Evolutionary conservation across 2,329 filamentous ascomycete species (phyloP).

Genomic region (Dothistroma septosporum): DNA sequence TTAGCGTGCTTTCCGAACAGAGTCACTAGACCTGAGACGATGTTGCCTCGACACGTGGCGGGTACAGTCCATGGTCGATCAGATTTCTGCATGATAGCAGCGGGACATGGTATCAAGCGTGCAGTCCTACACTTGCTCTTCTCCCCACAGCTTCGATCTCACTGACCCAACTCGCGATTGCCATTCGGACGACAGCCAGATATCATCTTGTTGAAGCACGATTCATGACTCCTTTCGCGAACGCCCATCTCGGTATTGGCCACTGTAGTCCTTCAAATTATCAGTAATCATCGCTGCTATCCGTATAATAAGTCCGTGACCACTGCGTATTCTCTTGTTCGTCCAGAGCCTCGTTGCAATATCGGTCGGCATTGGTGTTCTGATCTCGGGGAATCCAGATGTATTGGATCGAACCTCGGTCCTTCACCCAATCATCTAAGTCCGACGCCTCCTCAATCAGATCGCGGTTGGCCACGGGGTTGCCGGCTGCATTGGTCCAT

Average conservation of each 20-base stretch:
- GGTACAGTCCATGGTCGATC: no score
- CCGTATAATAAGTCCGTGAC: no score
- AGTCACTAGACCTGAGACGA: no score
- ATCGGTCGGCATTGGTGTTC: conserved; percentile 5
- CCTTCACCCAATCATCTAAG: conserved; percentile 1
- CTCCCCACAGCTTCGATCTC: no score
- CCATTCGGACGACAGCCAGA: background rate
- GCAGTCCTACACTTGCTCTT: no score
- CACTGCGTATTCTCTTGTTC: background rate
- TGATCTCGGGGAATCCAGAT: conserved; percentile 7
- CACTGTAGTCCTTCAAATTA: background rate
- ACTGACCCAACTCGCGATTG: no score
- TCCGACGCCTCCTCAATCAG: conserved; percentile 8
- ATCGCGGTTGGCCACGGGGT: conserved; percentile 8
- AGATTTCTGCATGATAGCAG: no score
- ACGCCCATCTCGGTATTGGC: no score
- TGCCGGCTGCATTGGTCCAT: conserved; percentile 9
- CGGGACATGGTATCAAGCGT: no score
- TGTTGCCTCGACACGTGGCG: no score
- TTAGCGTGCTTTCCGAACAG: no score
- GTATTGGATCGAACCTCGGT: conserved; percentile 10
- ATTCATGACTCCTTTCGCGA: background rate
- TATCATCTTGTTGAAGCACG: background rate
- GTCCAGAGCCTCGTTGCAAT: conserved; percentile 2
- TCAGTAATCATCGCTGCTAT: background rate